phyloP scores from a whole-genome alignment of 208 protist genomes.

The Acanthamoeba castellanii region DNA sequence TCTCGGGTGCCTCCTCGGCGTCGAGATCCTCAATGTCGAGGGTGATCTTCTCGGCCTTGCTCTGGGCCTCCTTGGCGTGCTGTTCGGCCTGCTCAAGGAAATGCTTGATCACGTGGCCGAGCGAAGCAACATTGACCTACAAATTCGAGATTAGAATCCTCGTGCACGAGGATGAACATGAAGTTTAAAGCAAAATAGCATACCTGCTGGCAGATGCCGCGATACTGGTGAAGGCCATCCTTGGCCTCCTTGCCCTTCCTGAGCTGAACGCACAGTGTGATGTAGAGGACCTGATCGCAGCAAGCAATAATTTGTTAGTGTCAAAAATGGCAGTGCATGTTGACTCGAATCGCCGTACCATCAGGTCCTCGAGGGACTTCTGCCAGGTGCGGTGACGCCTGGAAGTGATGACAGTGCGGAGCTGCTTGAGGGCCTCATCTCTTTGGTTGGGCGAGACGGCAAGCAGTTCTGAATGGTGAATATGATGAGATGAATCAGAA shows the following conservation, averaged over 20 bases:
- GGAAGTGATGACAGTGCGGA: conserved; percentile 68
- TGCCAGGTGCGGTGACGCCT: conserved; percentile 71
- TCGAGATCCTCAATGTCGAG: conserved; percentile 86
- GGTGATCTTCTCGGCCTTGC: conserved; percentile 72
- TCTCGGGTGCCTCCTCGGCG: conserved; percentile 86
- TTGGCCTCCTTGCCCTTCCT: conserved; percentile 79
- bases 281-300: conserved; percentile 65
- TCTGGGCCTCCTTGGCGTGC: conserved; percentile 79
- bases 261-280: conserved; percentile 88
- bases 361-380: conserved; percentile 65
- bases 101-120: conserved; percentile 87
- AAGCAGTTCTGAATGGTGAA: conserved; percentile 32
- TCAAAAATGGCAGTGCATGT: background rate
- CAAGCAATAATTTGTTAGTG: background rate
- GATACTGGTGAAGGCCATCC: conserved; percentile 91
- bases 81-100: conserved; percentile 84
- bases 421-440: conserved; percentile 70
- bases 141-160: background rate
- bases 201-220: conserved; percentile 83
- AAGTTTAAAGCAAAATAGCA: background rate
- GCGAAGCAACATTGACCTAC: conserved; percentile 81
- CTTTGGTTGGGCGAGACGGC: conserved; percentile 57
- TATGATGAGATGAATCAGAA: conserved; percentile 2
- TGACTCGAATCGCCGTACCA: conserved; percentile 34
- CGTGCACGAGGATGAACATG: background rate